These are phyloP conservation scores for Castanea crenata DNA, from an alignment of 306 rosid genomes.

Conservation along the genomic window DNA sequence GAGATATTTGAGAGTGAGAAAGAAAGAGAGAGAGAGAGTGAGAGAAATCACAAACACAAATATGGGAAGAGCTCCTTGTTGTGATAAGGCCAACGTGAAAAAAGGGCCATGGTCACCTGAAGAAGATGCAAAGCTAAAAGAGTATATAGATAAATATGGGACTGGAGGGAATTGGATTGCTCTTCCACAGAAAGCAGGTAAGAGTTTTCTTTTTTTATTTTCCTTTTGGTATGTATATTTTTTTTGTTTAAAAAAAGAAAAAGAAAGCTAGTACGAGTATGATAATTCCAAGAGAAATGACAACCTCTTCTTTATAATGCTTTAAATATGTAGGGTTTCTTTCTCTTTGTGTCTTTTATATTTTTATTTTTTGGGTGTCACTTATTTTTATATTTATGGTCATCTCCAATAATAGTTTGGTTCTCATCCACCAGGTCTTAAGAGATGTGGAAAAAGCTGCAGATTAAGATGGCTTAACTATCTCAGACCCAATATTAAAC, in stretches of 20 bases:
- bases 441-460: conserved; percentile 95
- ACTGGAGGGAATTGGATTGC: conserved; percentile 96
- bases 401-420: conserved; percentile 12
- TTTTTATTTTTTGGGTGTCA: background rate
- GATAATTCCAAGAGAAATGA: background rate
- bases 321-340: background rate
- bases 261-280: background rate
- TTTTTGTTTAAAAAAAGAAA: background rate
- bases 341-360: too few relatives aligned
- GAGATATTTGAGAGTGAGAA: background rate
- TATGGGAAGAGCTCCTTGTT: conserved; percentile 97
- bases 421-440: conserved; percentile 51
- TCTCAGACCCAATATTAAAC: conserved; percentile 89
- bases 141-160: conserved; percentile 66
- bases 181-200: conserved; percentile 85
- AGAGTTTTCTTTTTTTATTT: background rate
- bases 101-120: conserved; percentile 98
- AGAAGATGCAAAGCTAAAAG: conserved; percentile 79
- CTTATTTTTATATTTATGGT: background rate
- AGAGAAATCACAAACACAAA: background rate
- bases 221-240: background rate
- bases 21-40: conserved; percentile 2
- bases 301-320: background rate
- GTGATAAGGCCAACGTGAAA: conserved; percentile 92
- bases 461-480: conserved; percentile 94